Evolutionary conservation across 441 rosid species (phyloP).

Genomic region (Capsella rubella): DNA sequence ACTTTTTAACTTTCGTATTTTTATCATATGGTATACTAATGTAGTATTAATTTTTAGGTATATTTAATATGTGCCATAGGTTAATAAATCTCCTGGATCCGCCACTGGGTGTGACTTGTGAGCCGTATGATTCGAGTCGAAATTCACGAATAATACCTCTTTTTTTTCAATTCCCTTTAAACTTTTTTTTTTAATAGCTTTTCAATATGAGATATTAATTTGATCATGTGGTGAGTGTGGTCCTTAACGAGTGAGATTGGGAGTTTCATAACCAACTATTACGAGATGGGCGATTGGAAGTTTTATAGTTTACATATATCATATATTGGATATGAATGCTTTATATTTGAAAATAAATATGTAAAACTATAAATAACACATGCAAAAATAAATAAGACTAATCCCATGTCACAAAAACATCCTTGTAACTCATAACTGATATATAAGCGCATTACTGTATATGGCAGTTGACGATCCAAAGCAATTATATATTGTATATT

Average conservation of each 20-base stretch:
- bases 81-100: too few species aligned
- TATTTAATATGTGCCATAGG: too few species aligned
- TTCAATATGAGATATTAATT: not conserved
- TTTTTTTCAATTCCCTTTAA: not conserved
- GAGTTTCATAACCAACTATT: too few species aligned
- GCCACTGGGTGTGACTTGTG: not conserved
- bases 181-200: too few species aligned
- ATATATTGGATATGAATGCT: too few species aligned
- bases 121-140: not conserved
- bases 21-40: too few species aligned
- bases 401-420: not conserved
- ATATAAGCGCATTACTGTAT: not conserved
- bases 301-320: too few species aligned
- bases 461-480: not conserved
- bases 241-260: not conserved
- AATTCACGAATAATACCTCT: not conserved
- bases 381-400: not conserved
- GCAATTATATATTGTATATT: not conserved
- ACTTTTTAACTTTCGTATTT: too few species aligned
- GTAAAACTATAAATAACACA: too few species aligned
- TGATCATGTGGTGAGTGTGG: not conserved
- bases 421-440: not conserved
- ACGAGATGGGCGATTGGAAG: too few species aligned
- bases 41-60: too few species aligned
- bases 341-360: too few species aligned